Evolutionary conservation across 208 protist genomes (phyloP).

Genomic region (Wallacemonas rigidus): DNA sequence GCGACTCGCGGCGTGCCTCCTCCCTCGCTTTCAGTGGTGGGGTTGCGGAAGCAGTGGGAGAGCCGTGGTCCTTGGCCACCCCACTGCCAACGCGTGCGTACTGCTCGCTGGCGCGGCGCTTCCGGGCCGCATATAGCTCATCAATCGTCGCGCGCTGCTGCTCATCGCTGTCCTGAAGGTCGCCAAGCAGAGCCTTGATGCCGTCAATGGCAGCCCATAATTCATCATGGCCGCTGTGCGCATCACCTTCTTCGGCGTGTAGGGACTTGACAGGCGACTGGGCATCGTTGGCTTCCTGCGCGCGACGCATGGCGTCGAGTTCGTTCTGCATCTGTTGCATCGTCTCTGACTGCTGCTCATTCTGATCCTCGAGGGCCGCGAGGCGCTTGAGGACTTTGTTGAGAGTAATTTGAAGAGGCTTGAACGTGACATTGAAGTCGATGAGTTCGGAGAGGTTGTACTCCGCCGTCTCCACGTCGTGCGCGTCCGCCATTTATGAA

Average conservation of each 20-base stretch:
- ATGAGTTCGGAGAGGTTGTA: slow-evolving; percentile 85
- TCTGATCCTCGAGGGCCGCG: slow-evolving; percentile 44
- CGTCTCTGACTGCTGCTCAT: slow-evolving; percentile 45
- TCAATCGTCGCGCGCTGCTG: slow-evolving; percentile 71
- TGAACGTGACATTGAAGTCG: slow-evolving; percentile 66
- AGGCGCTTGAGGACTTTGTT: slow-evolving; percentile 64
- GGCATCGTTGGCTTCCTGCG: slow-evolving; percentile 22
- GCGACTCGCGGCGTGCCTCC: slow-evolving; percentile 10
- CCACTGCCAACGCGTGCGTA: background rate
- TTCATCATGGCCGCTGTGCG: slow-evolving; percentile 28
- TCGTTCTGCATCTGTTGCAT: slow-evolving; percentile 36
- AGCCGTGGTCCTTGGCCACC: background rate
- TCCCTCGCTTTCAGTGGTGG: background rate
- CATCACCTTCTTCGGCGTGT: slow-evolving; percentile 23
- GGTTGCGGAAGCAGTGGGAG: background rate
- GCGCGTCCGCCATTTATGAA: slow-evolving; percentile 14
- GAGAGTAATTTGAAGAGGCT: slow-evolving; percentile 74
- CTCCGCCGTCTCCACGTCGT: slow-evolving; percentile 31
- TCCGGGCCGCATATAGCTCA: slow-evolving; percentile 81
- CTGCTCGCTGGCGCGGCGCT: slow-evolving; percentile 29
- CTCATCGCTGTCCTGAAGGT: slow-evolving; percentile 47
- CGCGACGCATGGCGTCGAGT: slow-evolving; percentile 34
- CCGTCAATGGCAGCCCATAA: slow-evolving; percentile 67
- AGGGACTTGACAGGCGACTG: slow-evolving; percentile 16
- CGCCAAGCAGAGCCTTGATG: slow-evolving; percentile 58